Evolutionary conservation across 1,284 basidiomycete genomes (phyloP), one percentile per base, ranked within the genome.

Genomic region (Sporisorium scitamineum): DNA sequence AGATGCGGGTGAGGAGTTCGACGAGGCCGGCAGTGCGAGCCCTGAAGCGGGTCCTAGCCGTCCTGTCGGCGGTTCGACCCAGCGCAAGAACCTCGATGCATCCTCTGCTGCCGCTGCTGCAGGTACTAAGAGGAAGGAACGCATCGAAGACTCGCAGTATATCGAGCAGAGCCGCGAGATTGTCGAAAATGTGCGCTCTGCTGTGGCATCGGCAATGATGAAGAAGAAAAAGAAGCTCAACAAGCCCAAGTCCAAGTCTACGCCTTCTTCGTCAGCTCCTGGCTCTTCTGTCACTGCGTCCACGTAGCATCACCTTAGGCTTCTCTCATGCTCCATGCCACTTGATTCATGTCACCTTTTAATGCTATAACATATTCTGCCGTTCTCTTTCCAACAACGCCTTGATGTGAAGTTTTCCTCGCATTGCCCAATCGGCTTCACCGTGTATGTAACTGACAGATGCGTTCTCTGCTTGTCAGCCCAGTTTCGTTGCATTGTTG

Each of bases 91-190:
- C 14, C 8, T 27, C 8, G 45, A 27, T 32, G 16, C 37, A 27
- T 34, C 37, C 10, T 54, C 54, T 32, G n/a, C 27, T 48, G 56
- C 64, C 7, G 91, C 92, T 31, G 24, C 24, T 53, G 59, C 65
- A 9, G 91, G 92, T 27, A 91, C 90, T 87, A 97, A 96, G 85
- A 91, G 93, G 78, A 83, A 83, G 66, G 82, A 82, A 27, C 90
- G 94, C 44, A 91, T 98, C 61, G 94, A 98, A 54, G 96, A 99
- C 84, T 91, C 90, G 13, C 91, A 96, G 86, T 98, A 93, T 82
- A 85, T 99, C 39, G 95, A 97, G 82, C 92, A 97, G 87, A 95
- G 92, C 82, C 88, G 90, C 82, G 95, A 97, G 83, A 91, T 98
- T 50, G 94, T 95, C 11, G 95, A 97, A 74, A 92, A 90, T 77